Conservation (phyloP, 2,329 filamentous ascomycete species). For the Bimuria novae-zelandiae region DNA sequence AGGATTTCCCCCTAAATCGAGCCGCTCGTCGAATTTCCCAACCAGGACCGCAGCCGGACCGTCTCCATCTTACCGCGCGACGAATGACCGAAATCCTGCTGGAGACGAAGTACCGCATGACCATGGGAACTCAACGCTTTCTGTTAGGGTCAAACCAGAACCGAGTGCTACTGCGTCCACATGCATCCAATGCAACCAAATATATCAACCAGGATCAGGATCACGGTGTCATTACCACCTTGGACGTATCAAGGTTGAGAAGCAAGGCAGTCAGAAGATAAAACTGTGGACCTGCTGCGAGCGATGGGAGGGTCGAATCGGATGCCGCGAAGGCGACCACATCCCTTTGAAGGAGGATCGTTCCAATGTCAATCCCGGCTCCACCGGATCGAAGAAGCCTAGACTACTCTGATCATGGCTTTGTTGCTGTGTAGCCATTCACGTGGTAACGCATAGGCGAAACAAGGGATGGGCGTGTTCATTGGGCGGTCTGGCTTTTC, state of each 20-base stretch:
- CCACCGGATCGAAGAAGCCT: neutral
- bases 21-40: neutral
- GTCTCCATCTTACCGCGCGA: neutral
- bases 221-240: neutral
- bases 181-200: neutral
- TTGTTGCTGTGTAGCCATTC: neutral
- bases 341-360: neutral
- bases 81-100: neutral
- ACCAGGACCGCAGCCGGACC: neutral
- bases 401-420: neutral
- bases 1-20: neutral
- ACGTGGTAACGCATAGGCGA: neutral
- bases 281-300: neutral
- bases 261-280: neutral
- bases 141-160: neutral
- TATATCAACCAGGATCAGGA: too few relatives aligned
- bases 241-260: neutral
- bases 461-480: neutral
- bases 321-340: neutral
- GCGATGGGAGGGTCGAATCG: neutral
- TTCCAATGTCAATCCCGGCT: neutral
- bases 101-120: too few relatives aligned
- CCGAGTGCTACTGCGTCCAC: neutral
- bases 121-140: neutral
- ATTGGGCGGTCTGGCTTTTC: neutral